Conservation (phyloP, 1,284 basidiomycete genomes). For the Leccinum pallidistipes region DNA sequence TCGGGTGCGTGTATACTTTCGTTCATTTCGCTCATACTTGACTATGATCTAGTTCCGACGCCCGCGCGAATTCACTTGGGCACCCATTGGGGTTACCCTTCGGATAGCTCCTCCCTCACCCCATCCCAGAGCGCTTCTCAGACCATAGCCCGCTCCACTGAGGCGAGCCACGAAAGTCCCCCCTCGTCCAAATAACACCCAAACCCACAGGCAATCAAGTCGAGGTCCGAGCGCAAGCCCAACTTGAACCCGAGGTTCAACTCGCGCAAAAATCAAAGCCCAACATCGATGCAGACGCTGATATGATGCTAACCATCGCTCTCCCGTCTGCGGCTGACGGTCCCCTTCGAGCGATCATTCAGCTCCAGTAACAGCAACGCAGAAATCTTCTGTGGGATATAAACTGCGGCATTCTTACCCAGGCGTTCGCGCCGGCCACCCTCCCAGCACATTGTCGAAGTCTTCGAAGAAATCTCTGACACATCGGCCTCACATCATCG, state of each 20-base stretch:
- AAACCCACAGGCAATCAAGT: not conserved
- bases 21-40: not conserved
- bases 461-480: not conserved
- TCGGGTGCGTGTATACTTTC: not conserved
- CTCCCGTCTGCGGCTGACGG: constrained; percentile 48
- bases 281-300: not conserved
- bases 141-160: constrained; percentile 16
- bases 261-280: not conserved
- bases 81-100: constrained; percentile 29
- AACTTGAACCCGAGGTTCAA: not conserved
- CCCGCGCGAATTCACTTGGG: not conserved
- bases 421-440: constrained; percentile 36
- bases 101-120: constrained; percentile 52
- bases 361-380: not conserved
- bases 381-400: not conserved
- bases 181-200: not conserved
- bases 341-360: not conserved
- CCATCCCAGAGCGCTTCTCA: constrained; percentile 71
- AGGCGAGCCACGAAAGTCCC: constrained; percentile 16
- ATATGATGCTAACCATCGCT: constrained; percentile 18
- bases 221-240: not conserved
- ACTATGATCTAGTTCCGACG: not conserved
- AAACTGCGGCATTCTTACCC: constrained; percentile 14
- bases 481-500: not conserved
- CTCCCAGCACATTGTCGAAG: not conserved